phyloP scores from a whole-genome alignment of 441 rosid species.

The Pelargonium australe region DNA sequence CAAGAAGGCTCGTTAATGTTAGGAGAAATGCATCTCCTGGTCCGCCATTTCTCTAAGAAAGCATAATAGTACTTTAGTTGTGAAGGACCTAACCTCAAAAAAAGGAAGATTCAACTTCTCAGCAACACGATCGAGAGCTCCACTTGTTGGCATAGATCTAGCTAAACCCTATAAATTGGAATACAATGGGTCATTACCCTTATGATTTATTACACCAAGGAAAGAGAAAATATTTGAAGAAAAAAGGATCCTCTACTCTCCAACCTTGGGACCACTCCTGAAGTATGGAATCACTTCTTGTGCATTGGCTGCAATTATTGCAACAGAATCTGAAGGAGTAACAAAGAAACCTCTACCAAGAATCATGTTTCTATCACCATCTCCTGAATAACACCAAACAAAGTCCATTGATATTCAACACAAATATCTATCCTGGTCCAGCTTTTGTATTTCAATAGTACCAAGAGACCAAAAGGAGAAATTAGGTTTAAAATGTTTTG shows the following conservation, averaged over 20 bases:
- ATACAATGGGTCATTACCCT: constrained; percentile 9
- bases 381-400: constrained; percentile 44
- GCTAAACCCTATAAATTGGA: constrained; percentile 66
- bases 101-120: constrained; percentile 71
- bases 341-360: constrained; percentile 76
- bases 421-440: background rate
- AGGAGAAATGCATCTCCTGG: constrained; percentile 13
- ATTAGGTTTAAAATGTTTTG: background rate
- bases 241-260: constrained; percentile 16
- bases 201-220: background rate
- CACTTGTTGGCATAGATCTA: constrained; percentile 95
- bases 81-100: constrained; percentile 57
- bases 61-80: constrained; percentile 8
- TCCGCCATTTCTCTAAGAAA: background rate
- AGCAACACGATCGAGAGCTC: constrained; percentile 94
- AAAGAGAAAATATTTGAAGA: constrained; percentile 7
- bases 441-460: background rate
- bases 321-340: constrained; percentile 93
- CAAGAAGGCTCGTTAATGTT: constrained; percentile 19
- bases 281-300: constrained; percentile 86
- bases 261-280: constrained; percentile 64
- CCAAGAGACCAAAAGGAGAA: background rate
- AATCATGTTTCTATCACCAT: constrained; percentile 96
- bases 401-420: background rate
- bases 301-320: constrained; percentile 87